Percentiles rank a stretch among this genome's conserved stretches.
phyloP scores from a whole-genome alignment of 306 rosid species.

The Quercus gilva region DNA sequence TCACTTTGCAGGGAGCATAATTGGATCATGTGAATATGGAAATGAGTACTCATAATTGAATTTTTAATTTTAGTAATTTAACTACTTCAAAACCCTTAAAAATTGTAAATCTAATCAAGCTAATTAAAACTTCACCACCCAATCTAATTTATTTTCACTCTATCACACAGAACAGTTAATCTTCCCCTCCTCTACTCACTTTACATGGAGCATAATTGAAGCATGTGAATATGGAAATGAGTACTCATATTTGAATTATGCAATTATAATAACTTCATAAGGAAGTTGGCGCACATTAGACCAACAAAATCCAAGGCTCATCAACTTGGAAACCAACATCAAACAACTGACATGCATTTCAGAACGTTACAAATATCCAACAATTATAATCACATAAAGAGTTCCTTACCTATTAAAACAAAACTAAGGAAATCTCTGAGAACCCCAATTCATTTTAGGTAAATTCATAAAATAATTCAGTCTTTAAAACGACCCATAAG shows the following conservation, averaged over 20 bases:
- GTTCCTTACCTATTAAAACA: not conserved
- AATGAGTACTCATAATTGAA: not conserved
- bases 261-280: not conserved
- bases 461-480: not conserved
- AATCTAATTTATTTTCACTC: not conserved
- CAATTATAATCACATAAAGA: not conserved
- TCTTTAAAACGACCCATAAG: not conserved
- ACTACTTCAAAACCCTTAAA: too few species aligned
- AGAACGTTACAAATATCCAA: not conserved
- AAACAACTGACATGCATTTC: conserved; percentile 7
- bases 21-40: not conserved
- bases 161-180: too few species aligned
- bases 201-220: not conserved
- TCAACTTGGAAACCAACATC: not conserved
- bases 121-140: not conserved
- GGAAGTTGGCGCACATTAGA: not conserved
- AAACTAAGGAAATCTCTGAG: not conserved
- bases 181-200: not conserved
- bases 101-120: not conserved
- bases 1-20: not conserved
- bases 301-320: not conserved
- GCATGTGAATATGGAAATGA: not conserved
- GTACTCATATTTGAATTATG: not conserved
- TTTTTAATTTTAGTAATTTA: too few species aligned
- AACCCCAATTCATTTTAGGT: not conserved